Evolutionary conservation across 108 stramenopile species (phyloP), one percentile per base, ranked within the genome.

Genomic region (Pseudonitzschia multistriata): DNA sequence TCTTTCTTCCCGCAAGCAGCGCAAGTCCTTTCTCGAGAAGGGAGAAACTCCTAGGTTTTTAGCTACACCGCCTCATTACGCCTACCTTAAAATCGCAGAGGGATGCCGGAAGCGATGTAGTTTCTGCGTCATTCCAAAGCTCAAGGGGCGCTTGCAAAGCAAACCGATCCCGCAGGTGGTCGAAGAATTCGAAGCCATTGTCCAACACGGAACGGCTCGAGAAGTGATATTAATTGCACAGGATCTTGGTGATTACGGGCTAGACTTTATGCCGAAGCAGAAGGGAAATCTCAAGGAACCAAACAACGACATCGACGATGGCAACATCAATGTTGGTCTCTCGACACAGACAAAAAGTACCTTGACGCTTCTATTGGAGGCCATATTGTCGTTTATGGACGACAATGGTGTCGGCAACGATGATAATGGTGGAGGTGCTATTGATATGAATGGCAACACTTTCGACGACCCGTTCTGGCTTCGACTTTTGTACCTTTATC

Each of bases 221-320:
- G 80, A 81, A 70, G 50, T 81, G 28, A 81, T 81, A 70, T 52
- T 81, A 61, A 81, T 81, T 54, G 80, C 80, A 13, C 80, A 81
- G 61, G 80, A 81, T 61, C 49, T 81, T 35, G 80, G 80, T 21
- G 80, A 81, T 60, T 81, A 76, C 57, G 80, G 80, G 17, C 13
- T 59, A 33, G 57, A 59, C 31, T 59, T 59, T 59, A n/a, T 22
- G 0, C 10, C 55, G 25, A 33, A 57, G 28, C 27, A 25, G 49
- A 49, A 49, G 15, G 3, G n/a, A 24, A 24, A 22, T 24, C 21
- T n/a, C 50, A 10, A 24, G 22, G 24, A 49, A 17, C n/a, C 6
- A 21, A 49, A 49, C 49, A 21, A 49, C n/a, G 17, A 21, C n/a
- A 21, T 3, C n/a, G 14, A 34, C 17, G 17, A 7, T 22, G 48